Evolutionary conservation across 805 yeast genomes (phyloP).

Genomic region (Wickerhamiella spandovensis): DNA sequence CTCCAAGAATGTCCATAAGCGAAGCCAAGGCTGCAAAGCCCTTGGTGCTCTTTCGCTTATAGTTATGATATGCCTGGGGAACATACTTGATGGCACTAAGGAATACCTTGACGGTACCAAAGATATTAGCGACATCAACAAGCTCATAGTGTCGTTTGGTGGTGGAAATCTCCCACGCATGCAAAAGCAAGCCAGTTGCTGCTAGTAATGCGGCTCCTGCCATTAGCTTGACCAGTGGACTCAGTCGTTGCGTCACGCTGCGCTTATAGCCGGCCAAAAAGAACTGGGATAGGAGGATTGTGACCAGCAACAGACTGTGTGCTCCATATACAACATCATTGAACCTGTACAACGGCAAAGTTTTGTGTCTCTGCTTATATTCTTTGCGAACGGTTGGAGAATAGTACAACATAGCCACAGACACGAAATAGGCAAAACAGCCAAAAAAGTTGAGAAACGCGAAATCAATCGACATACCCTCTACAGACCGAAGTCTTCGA

Average conservation of each 20-base stretch:
- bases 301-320: slow-evolving; percentile 31
- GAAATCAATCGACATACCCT: slow-evolving; percentile 27
- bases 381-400: slow-evolving; percentile 24
- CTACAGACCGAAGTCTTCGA: slow-evolving; percentile 22
- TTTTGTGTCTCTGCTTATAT: slow-evolving; percentile 23
- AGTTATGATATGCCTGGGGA: slow-evolving; percentile 35
- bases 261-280: slow-evolving; percentile 26
- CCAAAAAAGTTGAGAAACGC: slow-evolving; percentile 26
- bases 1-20: slow-evolving; percentile 32
- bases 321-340: slow-evolving; percentile 33
- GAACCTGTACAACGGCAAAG: slow-evolving; percentile 29
- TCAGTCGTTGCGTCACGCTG: slow-evolving; percentile 20
- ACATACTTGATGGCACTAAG: slow-evolving; percentile 35
- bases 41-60: slow-evolving; percentile 30
- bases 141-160: slow-evolving; percentile 19
- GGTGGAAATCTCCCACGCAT: slow-evolving; percentile 18
- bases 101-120: slow-evolving; percentile 33
- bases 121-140: slow-evolving; percentile 29
- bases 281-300: slow-evolving; percentile 27
- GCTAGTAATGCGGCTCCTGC: slow-evolving; percentile 12
- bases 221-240: slow-evolving; percentile 18
- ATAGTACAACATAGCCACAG: slow-evolving; percentile 23
- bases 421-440: slow-evolving; percentile 23
- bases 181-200: slow-evolving; percentile 16
- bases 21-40: slow-evolving; percentile 34